phyloP scores from a whole-genome alignment of 176 grass and related monocot species.

The Luzula sylvatica region DNA sequence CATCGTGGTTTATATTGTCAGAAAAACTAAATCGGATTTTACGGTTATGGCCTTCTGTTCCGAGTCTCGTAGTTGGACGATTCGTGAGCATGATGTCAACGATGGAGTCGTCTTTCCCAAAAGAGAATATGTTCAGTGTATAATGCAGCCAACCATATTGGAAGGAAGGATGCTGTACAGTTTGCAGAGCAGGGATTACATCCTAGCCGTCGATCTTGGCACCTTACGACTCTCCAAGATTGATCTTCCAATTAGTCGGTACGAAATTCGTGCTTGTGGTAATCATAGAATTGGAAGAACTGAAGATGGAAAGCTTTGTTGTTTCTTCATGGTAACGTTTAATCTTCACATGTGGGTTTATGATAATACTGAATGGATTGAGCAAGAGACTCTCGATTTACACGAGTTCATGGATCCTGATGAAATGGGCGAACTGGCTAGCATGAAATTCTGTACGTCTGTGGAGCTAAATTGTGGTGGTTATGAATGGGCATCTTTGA shows the following conservation, averaged over 20 bases:
- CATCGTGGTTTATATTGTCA: slow-evolving; percentile 4
- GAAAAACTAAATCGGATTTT: neutral
- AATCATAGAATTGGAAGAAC: slow-evolving; percentile 47
- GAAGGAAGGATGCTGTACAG: slow-evolving; percentile 31
- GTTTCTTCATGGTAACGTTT: slow-evolving; percentile 30
- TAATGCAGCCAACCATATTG: slow-evolving; percentile 23
- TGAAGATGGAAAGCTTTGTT: slow-evolving; percentile 23
- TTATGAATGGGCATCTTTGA: slow-evolving; percentile 32
- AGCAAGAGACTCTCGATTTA: slow-evolving; percentile 15
- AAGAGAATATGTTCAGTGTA: neutral
- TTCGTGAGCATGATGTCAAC: neutral
- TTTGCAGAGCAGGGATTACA: slow-evolving; percentile 20
- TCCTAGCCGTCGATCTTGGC: slow-evolving; percentile 24
- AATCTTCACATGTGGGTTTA: slow-evolving; percentile 5
- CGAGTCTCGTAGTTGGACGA: neutral
- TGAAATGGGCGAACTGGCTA: slow-evolving; percentile 8
- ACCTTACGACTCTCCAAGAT: slow-evolving; percentile 25
- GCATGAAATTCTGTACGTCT: slow-evolving; percentile 34
- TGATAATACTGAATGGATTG: slow-evolving; percentile 13
- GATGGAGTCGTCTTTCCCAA: neutral
- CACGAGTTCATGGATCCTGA: slow-evolving; percentile 11
- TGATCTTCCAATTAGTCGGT: slow-evolving; percentile 9
- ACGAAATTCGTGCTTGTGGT: neutral
- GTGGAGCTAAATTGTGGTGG: slow-evolving; percentile 27
- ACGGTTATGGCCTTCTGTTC: slow-evolving; percentile 7